These are phyloP conservation scores for Chalaropsis ovoidea DNA, from an alignment of 2,329 filamentous ascomycete genomes.

Conservation along the genomic window DNA sequence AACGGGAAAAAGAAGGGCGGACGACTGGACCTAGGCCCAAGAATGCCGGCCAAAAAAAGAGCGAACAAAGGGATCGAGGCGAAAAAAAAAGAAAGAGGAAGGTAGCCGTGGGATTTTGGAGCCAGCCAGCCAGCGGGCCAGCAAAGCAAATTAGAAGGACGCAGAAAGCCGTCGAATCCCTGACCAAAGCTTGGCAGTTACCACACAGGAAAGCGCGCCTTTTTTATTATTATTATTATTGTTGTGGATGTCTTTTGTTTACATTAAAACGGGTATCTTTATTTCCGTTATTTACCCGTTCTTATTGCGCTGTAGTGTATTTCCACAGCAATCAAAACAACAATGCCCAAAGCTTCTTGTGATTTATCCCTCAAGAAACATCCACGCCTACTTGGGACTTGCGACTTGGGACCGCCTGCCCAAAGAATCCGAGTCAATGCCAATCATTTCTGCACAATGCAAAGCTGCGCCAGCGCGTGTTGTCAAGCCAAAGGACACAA, in stretches of 20 bases:
- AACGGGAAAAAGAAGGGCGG: background rate
- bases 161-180: slow-evolving; percentile 7
- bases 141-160: slow-evolving; percentile 15
- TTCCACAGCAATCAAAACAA: background rate
- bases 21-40: background rate
- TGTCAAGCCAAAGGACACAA: background rate
- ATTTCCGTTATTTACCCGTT: too few relatives aligned
- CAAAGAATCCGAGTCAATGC: slow-evolving; percentile 5
- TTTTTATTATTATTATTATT: background rate
- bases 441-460: slow-evolving; percentile 11
- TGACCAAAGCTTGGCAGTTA: background rate
- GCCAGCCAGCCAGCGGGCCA: background rate
- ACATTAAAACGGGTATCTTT: background rate
- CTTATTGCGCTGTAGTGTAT: background rate
- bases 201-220: background rate
- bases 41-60: background rate
- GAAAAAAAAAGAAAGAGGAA: background rate
- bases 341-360: slow-evolving; percentile 1
- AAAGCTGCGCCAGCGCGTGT: background rate
- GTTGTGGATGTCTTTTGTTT: background rate
- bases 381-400: too few relatives aligned
- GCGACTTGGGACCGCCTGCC: background rate
- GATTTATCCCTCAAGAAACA: background rate
- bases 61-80: background rate
- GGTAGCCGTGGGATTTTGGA: background rate